Evolutionary conservation across 2,329 filamentous ascomycete genomes (phyloP), one percentile per base, ranked within the genome.

Genomic region (Trichoderma koningii): DNA sequence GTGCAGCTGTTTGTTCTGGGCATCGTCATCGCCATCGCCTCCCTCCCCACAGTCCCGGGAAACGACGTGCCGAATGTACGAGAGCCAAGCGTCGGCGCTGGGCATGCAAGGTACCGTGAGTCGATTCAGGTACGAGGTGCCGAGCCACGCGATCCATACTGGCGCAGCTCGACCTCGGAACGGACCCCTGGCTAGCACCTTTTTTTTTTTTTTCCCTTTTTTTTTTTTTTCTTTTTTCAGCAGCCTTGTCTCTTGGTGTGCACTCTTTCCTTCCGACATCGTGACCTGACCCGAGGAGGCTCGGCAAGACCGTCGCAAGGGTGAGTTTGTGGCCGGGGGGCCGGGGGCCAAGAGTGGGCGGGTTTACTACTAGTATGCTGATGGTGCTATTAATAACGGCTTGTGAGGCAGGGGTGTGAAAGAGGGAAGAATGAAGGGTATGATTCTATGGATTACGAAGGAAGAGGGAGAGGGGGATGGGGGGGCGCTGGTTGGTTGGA

Each of bases 331-430:
- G 21, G 21, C 21, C 21, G 21, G 21, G 41, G 38, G 10, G 21
- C 38, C 21, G 34, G 23, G 23, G 41, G 19, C 21, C 21, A 26
- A 21, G 41, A 26, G 21, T 30, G 7, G 19, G 48, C 19, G 21
- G n/a, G 57, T 34, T 23, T 23, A 23, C 21, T 23, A 23, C 21
- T 34, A 34, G 30, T 10, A 3, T 38, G 34, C 2, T 30, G 30
- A 14, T 47, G 41, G n/a, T 63, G 41, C 59, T 63, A 63, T 63
- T 63, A 63, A 53, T 63, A 63, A 55, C 59, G 51, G 38, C 10
- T 12, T 14, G 59, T 14, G 59, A 3, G 26, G 23, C 48, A 51
- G 50, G 50, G 50, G 50, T 51, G 23, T 51, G 15, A 28, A 4
- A 38, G 10, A 34, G 30, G 30, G 30, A 34, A 34, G 30, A 34